A percentile compares a stretch with the other conserved stretches of the same genome.
Conservation (phyloP, 768 basidiomycete genomes). For the Phanerodontia chrysosporium region DNA sequence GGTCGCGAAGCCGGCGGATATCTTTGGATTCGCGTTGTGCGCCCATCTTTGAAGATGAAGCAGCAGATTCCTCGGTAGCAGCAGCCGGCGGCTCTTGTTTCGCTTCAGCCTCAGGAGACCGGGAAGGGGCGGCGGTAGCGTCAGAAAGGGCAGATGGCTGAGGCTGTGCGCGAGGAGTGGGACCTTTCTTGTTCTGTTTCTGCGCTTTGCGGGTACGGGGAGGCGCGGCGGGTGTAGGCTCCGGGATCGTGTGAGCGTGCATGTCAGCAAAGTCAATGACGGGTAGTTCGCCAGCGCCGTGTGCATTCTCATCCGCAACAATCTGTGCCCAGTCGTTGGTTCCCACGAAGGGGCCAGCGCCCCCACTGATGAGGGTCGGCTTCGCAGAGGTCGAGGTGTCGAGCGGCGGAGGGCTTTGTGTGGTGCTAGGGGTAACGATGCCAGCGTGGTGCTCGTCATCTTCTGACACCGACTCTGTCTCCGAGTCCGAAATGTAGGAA, state of each 20-base stretch:
- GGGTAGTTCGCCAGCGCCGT: slow-evolving; percentile 64
- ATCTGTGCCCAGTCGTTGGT: slow-evolving; percentile 75
- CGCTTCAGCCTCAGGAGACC: slow-evolving; percentile 17
- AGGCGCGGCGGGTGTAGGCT: slow-evolving; percentile 19
- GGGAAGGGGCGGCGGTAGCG: neutral
- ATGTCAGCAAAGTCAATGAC: slow-evolving; percentile 78
- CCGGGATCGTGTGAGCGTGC: slow-evolving; percentile 27
- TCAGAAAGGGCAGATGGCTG: slow-evolving; percentile 26
- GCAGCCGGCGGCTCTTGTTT: slow-evolving; percentile 14
- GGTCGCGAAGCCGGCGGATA: slow-evolving; percentile 40
- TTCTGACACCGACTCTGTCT: slow-evolving; percentile 66
- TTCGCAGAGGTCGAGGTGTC: slow-evolving; percentile 21
- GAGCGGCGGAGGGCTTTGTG: slow-evolving; percentile 47
- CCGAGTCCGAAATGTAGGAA: slow-evolving; percentile 62
- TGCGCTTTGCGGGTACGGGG: slow-evolving; percentile 20
- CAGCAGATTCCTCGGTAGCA: slow-evolving; percentile 29
- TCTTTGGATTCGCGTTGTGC: slow-evolving; percentile 19
- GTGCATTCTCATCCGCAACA: slow-evolving; percentile 68
- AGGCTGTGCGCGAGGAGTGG: slow-evolving; percentile 31
- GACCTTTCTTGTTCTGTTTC: slow-evolving; percentile 31
- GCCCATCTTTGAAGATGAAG: slow-evolving; percentile 37
- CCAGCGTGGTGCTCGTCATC: slow-evolving; percentile 45
- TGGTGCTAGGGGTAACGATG: slow-evolving; percentile 63
- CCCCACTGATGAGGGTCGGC: slow-evolving; percentile 27
- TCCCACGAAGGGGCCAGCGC: slow-evolving; percentile 43